A percentile compares a stretch with the other conserved stretches of the same genome.
phyloP scores from a whole-genome alignment of 352 stramenopile species.

The Phytophthora hibernalis region DNA sequence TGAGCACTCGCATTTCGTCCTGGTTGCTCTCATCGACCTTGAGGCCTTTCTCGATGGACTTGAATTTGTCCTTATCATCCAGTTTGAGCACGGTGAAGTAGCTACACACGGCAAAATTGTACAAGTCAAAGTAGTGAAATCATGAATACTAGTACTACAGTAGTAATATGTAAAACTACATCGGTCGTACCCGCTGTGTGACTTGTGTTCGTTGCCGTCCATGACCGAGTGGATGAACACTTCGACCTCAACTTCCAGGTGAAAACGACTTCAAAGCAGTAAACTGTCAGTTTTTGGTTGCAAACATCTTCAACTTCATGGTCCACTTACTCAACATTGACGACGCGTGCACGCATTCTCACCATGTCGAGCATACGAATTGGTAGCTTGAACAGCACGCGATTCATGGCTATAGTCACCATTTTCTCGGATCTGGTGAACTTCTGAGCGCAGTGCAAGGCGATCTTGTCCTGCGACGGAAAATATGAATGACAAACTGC shows the following conservation, averaged over 20 bases:
- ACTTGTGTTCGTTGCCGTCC: constrained; percentile 33
- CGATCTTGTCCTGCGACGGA: constrained; percentile 47
- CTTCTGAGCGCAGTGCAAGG: constrained; percentile 63
- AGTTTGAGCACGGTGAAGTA: constrained; percentile 58
- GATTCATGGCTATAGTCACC: constrained; percentile 74
- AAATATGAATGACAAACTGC: not conserved
- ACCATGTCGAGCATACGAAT: constrained; percentile 57
- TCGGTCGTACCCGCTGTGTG: constrained; percentile 44
- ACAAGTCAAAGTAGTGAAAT: not conserved
- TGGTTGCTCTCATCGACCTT: constrained; percentile 38
- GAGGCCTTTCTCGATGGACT: constrained; percentile 45
- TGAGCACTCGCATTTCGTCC: constrained; percentile 41
- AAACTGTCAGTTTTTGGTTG: not conserved
- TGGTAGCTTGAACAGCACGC: constrained; percentile 65
- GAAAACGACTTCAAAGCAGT: constrained; percentile 33
- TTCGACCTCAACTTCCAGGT: constrained; percentile 59
- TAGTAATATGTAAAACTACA: not conserved
- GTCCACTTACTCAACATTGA: constrained; percentile 39
- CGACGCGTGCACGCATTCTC: constrained; percentile 58
- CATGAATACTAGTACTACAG: too few relatives aligned
- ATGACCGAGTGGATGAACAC: constrained; percentile 46
- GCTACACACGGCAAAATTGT: constrained; percentile 4
- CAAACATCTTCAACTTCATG: not conserved
- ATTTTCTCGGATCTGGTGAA: constrained; percentile 73
- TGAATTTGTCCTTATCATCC: constrained; percentile 36